Evolutionary conservation across 208 protist genomes (phyloP), one percentile per base, ranked within the genome.

Genomic region (Polymyxa betae): DNA sequence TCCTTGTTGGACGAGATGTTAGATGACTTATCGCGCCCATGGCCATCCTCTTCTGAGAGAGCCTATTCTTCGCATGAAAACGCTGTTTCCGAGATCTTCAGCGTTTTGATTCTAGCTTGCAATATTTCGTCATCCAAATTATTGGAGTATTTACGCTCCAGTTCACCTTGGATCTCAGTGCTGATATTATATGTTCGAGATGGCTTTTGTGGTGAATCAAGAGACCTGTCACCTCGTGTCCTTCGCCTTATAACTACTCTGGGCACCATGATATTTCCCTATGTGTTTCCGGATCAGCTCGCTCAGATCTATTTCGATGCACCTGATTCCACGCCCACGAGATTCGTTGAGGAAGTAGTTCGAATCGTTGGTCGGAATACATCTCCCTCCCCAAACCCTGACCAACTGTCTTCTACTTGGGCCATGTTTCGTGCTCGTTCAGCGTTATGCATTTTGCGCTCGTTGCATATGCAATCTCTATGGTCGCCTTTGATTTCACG

Each of bases 101-200:
- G 72, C n/a, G 72, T 82, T 82, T n/a, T 82, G 12, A 5, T 82
- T 43, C n/a, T 82, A 35, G n/a, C 72, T 43, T 82, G 72, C 72
- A 12, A 82, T 16, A 35, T n/a, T 35, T 40, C 72, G 35, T 20
- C 72, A 35, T 35, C 72, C 16, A 35, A 43, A 35, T 5, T n/a
- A n/a, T 43, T 82, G n/a, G 72, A 82, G 10, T 43, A 82, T 82
- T n/a, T 82, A 20, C n/a, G 72, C n/a, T 5, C 72, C 12, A 38
- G 16, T 16, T 45, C 16, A 43, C 72, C 72, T 35, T 82, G 72
- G 72, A 82, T 82, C 10, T 38, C 5, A 20, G 16, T 82, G n/a
- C 72, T 82, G n/a, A n/a, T 43, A 38, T 16, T 82, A 5, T 82
- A 82, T n/a, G 5, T 5, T 5, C 12, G 16, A 16, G 72, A 82